These are phyloP conservation scores for Besnoitia besnoiti DNA, from an alignment of 169 alveolate genomes.

Conservation along the genomic window DNA sequence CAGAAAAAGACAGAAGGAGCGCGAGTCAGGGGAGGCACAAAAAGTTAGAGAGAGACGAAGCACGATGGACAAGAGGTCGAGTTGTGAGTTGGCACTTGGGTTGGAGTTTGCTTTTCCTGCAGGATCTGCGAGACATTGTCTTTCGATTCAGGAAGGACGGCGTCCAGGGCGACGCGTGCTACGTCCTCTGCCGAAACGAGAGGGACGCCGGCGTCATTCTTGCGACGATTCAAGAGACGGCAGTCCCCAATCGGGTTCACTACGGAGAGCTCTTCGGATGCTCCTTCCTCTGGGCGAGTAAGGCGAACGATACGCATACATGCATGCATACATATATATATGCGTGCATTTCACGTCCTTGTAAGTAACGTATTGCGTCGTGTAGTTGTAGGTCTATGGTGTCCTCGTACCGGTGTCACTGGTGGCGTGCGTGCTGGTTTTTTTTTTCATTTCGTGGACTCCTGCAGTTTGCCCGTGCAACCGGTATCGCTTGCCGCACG, in stretches of 20 bases:
- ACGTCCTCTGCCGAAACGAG: slow-evolving; percentile 13
- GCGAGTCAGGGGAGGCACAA: neutral
- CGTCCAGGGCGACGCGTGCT: slow-evolving; percentile 21
- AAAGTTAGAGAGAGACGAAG: neutral
- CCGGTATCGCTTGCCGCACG: neutral
- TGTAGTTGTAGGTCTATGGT: too few species aligned
- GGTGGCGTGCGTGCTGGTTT: neutral
- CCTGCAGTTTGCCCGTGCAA: neutral
- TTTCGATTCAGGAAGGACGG: slow-evolving; percentile 28
- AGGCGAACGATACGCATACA: neutral
- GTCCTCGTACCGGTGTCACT: neutral
- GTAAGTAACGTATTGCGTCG: neutral
- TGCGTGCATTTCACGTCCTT: neutral
- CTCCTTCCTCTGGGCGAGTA: slow-evolving; percentile 44
- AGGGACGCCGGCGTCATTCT: neutral
- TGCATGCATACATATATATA: neutral
- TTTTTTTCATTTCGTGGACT: neutral
- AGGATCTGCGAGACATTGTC: slow-evolving; percentile 32
- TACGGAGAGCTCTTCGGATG: slow-evolving; percentile 42
- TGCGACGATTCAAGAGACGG: neutral
- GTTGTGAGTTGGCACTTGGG: neutral
- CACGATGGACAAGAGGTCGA: neutral
- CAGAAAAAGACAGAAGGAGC: neutral
- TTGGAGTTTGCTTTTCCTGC: neutral
- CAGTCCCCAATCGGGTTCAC: slow-evolving; percentile 27